Base-by-base conservation (phyloP, 2,329 filamentous ascomycete species). In the Pseudocercospora cruenta region DNA sequence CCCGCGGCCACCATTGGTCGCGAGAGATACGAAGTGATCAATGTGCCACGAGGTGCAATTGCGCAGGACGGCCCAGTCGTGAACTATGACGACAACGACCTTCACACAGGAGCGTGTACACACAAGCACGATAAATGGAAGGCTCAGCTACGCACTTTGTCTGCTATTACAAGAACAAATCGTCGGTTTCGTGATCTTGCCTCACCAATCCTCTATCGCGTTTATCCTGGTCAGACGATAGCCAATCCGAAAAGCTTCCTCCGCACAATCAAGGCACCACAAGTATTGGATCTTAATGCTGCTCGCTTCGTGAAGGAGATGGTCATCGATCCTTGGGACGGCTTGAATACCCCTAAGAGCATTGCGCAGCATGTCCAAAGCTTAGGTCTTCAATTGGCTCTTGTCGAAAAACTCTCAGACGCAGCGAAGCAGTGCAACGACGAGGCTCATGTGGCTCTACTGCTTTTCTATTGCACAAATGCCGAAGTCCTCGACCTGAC, bases 11-110 rank as follows among this genome's bases (percentile, higher is more conserved):
- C 24, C 21, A 54, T 60, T 28, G 62, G 45, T 16, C 62, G 62
- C 19, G 54, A 64, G 39, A 22, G 62, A 49, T 64, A 64, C 62
- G 62, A 64, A 64, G 28, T 24, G 36, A 51, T 64, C 45, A 60
- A 64, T 47, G 39, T 60, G 12, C 62, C 55, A 2, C 28, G 31
- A 64, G 54, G 55, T 14, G 54, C 62, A 26, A 26, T 43, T n/a
- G 28, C 53, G n/a, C 33, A 58, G 19, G 31, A 58, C 33, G 21
- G 19, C 10, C 39, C 26, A 9, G 22, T 43, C 28, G 19, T 36
- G 4, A 36, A 31, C 62, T 64, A 64, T 51, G 14, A n/a, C 12
- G 62, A 64, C 62, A 60, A 64, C 16, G 55, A 64, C 28, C 55
- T 64, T 12, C 24, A 54, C 26, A 64, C 62, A 14, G 62, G 55